A percentile compares a stretch with the other conserved stretches of the same genome.
These are phyloP conservation scores for Aureococcus anophagefferens DNA, from an alignment of 108 stramenopile species.

Conservation along the genomic window DNA sequence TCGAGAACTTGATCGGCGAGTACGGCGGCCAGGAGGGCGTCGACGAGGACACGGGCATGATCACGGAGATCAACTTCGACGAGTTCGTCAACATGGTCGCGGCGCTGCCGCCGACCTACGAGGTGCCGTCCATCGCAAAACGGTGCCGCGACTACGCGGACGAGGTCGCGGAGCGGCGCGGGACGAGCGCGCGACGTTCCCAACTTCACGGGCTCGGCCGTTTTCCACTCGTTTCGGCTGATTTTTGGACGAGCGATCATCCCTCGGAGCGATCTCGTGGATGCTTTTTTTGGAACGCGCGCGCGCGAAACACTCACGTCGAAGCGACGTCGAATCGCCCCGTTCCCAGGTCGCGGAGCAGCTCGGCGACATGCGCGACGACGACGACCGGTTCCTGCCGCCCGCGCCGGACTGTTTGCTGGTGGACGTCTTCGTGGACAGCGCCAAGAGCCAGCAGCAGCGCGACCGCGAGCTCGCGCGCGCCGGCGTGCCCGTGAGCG, in stretches of 20 bases:
- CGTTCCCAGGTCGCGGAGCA: no score
- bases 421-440: background rate
- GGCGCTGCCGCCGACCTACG: background rate
- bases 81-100: background rate
- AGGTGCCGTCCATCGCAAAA: background rate
- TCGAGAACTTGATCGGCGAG: background rate
- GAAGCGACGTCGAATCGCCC: no score
- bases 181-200: no score
- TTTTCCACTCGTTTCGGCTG: no score
- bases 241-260: no score
- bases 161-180: no score
- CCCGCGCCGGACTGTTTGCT: background rate
- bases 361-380: background rate
- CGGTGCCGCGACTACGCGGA: background rate
- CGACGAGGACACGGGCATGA: no score
- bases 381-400: background rate
- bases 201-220: no score
- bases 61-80: background rate
- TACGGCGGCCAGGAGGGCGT: no score
- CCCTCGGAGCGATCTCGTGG: no score
- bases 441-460: background rate
- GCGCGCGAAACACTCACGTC: no score
- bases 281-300: no score
- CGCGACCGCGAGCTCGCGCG: background rate
- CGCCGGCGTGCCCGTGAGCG: background rate